Evolutionary conservation across 1,284 basidiomycete genomes (phyloP), one percentile per base, ranked within the genome.

Genomic region (Sporisorium sorghi): DNA sequence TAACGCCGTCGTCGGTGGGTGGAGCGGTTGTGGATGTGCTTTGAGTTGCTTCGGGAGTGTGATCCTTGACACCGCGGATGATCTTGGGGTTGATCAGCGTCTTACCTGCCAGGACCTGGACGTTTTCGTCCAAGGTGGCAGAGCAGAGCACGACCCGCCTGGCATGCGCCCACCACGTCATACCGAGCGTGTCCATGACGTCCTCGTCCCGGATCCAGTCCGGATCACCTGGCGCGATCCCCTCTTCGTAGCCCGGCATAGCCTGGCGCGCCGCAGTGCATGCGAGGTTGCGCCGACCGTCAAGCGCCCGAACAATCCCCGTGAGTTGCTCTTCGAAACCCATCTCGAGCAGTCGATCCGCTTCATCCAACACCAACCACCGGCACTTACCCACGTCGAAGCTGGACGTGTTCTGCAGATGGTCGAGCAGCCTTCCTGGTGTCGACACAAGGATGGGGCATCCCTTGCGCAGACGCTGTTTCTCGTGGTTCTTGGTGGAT

Each of bases 291-390:
- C 83, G 61, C 11, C 82, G 56, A 35, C 78, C 81, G 10, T 84
- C 82, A 23, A 84, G 58, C 2, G 82, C 81, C 42, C 67, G 90
- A 57, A 98, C 86, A 77, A 99, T 97, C 0, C 93, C 94, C 50
- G 89, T 78, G 54, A 87, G 83, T 65, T 86, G 85, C 50, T 86
- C 86, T 68, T 86, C 84, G 63, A 87, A 87, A 37, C 86, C 86
- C 77, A 87, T 83, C 78, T 92, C 91, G 88, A 91, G 90, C 42
- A 92, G 85, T 12, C 95, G 87, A 86, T 99, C 97, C 3, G 97
- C 96, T 86, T 99, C 97, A 83, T 99, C 97, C 30, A 99, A 89
- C 0, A 99, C 91, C 17, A 99, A 88, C 93, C 96, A 99, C 57
- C 93, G 90, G 80, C 93, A 93, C 86, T 97, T 97, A 58, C 92